A percentile compares a stretch with the other conserved stretches of the same genome.
Evolutionary conservation across 768 basidiomycete species (phyloP).

Genomic region (Termitomyces sp.): DNA sequence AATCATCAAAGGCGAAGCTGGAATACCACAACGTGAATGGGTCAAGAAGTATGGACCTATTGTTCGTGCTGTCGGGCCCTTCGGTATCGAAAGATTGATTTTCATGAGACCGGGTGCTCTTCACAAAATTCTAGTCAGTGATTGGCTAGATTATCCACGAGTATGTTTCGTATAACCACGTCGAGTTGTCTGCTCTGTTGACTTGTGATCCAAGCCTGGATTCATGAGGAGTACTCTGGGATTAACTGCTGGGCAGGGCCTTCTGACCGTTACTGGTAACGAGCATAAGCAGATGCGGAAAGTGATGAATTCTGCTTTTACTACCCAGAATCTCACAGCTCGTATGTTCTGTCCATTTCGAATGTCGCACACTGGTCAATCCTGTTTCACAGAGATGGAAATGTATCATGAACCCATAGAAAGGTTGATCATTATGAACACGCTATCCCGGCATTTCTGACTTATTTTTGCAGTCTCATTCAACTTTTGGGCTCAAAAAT

Average conservation of each 20-base stretch:
- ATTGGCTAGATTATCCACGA: slow-evolving; percentile 41
- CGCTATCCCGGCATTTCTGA: not conserved
- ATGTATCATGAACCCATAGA: slow-evolving; percentile 45
- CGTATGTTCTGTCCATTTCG: slow-evolving; percentile 17
- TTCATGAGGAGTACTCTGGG: slow-evolving; percentile 38
- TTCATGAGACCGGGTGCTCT: slow-evolving; percentile 38
- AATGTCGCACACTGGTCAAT: not conserved
- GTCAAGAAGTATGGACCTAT: slow-evolving; percentile 37
- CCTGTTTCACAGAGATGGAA: slow-evolving; percentile 25
- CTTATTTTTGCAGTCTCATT: slow-evolving; percentile 23
- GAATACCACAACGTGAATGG: slow-evolving; percentile 42
- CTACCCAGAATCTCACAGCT: slow-evolving; percentile 33
- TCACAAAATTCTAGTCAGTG: slow-evolving; percentile 35
- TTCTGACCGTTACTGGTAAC: slow-evolving; percentile 42
- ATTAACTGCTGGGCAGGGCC: slow-evolving; percentile 36
- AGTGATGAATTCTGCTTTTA: slow-evolving; percentile 48
- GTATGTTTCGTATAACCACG: slow-evolving; percentile 16
- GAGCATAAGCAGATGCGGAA: slow-evolving; percentile 46
- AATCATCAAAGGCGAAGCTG: slow-evolving; percentile 33
- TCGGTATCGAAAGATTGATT: slow-evolving; percentile 40
- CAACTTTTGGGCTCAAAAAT: slow-evolving; percentile 29
- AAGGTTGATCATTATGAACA: slow-evolving; percentile 21
- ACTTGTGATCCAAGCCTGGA: slow-evolving; percentile 25
- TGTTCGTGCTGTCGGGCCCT: slow-evolving; percentile 37
- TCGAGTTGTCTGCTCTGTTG: not conserved